Percentiles rank a stretch among this genome's conserved stretches.
These are phyloP conservation scores for Suhomyces prunicola DNA, from an alignment of 805 yeast species.

Conservation along the genomic window DNA sequence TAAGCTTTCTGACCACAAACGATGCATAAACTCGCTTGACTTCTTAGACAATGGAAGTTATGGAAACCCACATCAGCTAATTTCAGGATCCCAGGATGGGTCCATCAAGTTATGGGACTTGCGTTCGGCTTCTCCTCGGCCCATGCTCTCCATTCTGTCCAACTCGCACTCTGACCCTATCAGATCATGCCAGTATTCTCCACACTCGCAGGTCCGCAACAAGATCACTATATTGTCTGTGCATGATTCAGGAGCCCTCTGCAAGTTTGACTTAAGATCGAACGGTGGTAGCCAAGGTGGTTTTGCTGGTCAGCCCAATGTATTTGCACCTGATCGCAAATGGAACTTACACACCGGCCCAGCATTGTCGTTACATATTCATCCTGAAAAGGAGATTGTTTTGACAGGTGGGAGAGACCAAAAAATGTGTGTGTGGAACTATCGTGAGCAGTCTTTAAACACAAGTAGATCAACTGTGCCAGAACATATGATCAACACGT, in stretches of 20 bases:
- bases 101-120: slow-evolving; percentile 74
- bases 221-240: slow-evolving; percentile 60
- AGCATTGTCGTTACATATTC: slow-evolving; percentile 85
- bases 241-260: slow-evolving; percentile 86
- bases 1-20: slow-evolving; percentile 37
- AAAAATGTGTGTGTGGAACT: slow-evolving; percentile 72
- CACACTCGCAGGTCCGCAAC: slow-evolving; percentile 44
- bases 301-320: slow-evolving; percentile 7
- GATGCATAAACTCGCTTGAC: slow-evolving; percentile 42
- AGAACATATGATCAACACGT: slow-evolving; percentile 66
- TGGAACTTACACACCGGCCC: slow-evolving; percentile 91
- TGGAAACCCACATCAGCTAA: slow-evolving; percentile 20
- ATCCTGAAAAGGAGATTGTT: slow-evolving; percentile 75
- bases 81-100: slow-evolving; percentile 77
- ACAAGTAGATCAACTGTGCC: slow-evolving; percentile 41
- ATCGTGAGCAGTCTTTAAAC: slow-evolving; percentile 22
- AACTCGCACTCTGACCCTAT: slow-evolving; percentile 70
- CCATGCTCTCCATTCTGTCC: slow-evolving; percentile 45
- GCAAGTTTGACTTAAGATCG: slow-evolving; percentile 77
- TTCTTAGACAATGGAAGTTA: slow-evolving; percentile 22
- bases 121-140: slow-evolving; percentile 44
- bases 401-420: slow-evolving; percentile 93
- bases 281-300: slow-evolving; percentile 6
- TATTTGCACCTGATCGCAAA: slow-evolving; percentile 61
- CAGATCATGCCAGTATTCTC: slow-evolving; percentile 51